phyloP scores from a whole-genome alignment of 768 basidiomycete genomes.

The Tylopilus sp. region DNA sequence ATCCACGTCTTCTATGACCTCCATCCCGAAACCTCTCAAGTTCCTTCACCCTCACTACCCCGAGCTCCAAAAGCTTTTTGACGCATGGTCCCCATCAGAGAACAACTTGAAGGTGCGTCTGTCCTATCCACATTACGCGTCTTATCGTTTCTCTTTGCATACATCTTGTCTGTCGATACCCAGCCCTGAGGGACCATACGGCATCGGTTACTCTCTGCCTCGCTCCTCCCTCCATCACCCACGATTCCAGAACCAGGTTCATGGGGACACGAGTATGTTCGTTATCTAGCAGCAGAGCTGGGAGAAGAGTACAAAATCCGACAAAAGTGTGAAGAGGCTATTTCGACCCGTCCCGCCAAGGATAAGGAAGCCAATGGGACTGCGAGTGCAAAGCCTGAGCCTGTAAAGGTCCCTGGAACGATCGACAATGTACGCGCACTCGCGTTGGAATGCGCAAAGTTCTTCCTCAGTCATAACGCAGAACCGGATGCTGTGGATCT shows the following conservation, averaged over 20 bases:
- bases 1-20: constrained; percentile 98
- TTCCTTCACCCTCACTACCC: constrained; percentile 95
- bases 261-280: constrained; percentile 99
- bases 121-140: neutral
- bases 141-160: constrained; percentile 84
- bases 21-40: constrained; percentile 97
- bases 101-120: constrained; percentile 54
- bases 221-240: constrained; percentile 60
- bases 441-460: constrained; percentile 81
- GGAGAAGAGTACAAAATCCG: constrained; percentile 85
- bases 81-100: constrained; percentile 73
- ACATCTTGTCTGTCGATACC: constrained; percentile 96
- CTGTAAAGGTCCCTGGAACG: constrained; percentile 43
- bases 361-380: too few relatives aligned
- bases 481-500: constrained; percentile 98
- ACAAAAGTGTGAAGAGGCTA: constrained; percentile 48
- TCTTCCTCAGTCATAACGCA: constrained; percentile 90
- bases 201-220: constrained; percentile 83
- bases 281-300: constrained; percentile 93
- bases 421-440: constrained; percentile 73
- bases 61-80: constrained; percentile 78
- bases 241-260: constrained; percentile 85
- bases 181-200: constrained; percentile 93
- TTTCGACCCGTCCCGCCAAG: constrained; percentile 19
- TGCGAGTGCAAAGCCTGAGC: constrained; percentile 34